Evolutionary conservation across 805 yeast genomes (phyloP).

Genomic region (Blastobotrys chiropterorum): DNA sequence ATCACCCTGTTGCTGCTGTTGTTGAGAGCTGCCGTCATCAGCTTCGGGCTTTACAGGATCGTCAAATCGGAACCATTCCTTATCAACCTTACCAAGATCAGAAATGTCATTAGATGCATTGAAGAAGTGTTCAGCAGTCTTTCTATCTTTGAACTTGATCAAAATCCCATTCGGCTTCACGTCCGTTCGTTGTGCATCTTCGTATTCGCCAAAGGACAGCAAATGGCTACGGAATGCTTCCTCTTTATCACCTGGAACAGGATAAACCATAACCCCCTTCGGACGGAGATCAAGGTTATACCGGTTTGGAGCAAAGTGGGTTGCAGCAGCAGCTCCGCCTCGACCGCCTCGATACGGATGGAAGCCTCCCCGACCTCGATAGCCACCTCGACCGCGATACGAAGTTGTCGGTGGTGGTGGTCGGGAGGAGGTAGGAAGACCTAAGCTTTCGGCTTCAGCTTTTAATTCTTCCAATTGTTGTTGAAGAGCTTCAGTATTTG

Average conservation of each 20-base stretch:
- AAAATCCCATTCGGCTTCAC: conserved; percentile 13
- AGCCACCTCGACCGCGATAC: conserved; percentile 22
- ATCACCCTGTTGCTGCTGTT: background rate
- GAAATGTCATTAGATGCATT: conserved; percentile 22
- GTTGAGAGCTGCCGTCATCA: background rate
- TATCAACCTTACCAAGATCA: conserved; percentile 27
- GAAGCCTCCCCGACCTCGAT: conserved; percentile 18
- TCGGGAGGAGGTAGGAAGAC: conserved; percentile 17
- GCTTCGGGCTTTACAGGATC: background rate
- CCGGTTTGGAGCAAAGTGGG: conserved; percentile 18
- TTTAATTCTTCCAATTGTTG: conserved; percentile 31
- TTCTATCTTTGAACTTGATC: conserved; percentile 32
- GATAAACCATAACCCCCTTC: conserved; percentile 29
- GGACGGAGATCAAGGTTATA: conserved; percentile 34
- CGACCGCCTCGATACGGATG: conserved; percentile 25
- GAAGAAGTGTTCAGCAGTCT: conserved; percentile 34
- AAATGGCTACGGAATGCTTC: conserved; percentile 31
- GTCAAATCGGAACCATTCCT: conserved; percentile 21
- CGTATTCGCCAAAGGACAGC: conserved; percentile 22
- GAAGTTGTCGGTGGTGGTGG: conserved; percentile 10
- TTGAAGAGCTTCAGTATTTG: conserved; percentile 26
- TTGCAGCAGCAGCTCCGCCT: conserved; percentile 18
- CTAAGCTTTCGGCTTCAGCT: conserved; percentile 30
- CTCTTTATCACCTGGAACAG: conserved; percentile 27
- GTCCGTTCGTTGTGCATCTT: conserved; percentile 16